A percentile compares a stretch with the other conserved stretches of the same genome.
phyloP scores from a whole-genome alignment of 2,329 filamentous ascomycete genomes.

The Aureobasidium sp. region DNA sequence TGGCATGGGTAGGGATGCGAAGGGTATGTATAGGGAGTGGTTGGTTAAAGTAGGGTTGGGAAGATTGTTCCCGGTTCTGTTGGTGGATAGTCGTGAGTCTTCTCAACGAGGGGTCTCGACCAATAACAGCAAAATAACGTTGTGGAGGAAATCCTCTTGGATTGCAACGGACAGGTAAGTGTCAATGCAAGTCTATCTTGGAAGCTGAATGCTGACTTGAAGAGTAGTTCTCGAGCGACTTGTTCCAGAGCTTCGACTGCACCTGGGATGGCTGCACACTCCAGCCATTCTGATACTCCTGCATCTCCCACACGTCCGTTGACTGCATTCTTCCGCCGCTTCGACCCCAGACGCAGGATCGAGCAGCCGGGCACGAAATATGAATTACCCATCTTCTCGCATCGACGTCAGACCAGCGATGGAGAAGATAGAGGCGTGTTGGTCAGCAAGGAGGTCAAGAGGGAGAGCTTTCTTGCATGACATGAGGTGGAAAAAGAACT shows the following conservation, averaged over 20 bases:
- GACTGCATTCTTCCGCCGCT: background rate
- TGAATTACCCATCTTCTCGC: background rate
- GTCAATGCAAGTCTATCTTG: too few species aligned
- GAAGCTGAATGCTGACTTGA: background rate
- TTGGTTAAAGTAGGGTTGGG: background rate
- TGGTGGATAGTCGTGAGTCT: background rate
- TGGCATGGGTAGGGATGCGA: slow-evolving; percentile 37
- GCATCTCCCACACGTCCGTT: background rate
- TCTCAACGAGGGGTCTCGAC: background rate
- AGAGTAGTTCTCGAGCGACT: background rate
- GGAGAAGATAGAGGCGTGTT: background rate
- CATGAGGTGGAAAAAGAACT: too few species aligned
- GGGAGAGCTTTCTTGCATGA: background rate
- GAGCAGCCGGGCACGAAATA: background rate
- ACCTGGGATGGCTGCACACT: background rate
- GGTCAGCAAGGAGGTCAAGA: slow-evolving; percentile 3
- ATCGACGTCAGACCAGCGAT: background rate
- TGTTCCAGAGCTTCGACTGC: background rate
- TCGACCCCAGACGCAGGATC: background rate
- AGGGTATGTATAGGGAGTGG: slow-evolving; percentile 38
- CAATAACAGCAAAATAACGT: background rate
- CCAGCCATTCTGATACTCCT: background rate
- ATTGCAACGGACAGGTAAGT: background rate
- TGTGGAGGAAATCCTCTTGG: background rate
- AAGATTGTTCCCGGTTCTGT: background rate